These are phyloP conservation scores for Triticum monococcum DNA, from an alignment of 176 grass and related monocot species.

Conservation along the genomic window DNA sequence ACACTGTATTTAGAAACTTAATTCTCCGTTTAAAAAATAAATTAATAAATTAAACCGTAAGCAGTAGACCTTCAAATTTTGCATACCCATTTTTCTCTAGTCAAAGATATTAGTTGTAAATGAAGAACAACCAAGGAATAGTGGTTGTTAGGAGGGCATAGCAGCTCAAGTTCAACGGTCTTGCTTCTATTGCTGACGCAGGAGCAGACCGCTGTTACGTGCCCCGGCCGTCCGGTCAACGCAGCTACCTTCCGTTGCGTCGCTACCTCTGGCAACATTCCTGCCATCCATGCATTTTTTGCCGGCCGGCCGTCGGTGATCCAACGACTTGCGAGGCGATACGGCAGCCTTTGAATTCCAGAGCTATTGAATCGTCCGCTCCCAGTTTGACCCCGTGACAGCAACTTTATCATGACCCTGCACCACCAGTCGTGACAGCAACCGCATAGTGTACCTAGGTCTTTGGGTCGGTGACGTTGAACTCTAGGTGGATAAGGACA, in stretches of 20 bases:
- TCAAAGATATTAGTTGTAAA: neutral
- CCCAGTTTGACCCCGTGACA: neutral
- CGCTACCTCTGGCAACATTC: constrained; percentile 1
- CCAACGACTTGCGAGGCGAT: neutral
- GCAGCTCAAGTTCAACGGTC: constrained; percentile 4
- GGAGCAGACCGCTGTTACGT: neutral
- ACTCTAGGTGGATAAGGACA: no score
- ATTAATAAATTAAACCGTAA: no score
- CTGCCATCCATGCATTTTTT: neutral
- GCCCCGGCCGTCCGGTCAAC: constrained; percentile 1
- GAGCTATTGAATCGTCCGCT: neutral
- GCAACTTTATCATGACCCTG: neutral
- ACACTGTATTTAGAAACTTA: no score
- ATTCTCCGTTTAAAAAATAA: no score
- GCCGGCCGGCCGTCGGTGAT: constrained; percentile 15
- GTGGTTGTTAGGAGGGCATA: neutral
- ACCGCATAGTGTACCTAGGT: no score
- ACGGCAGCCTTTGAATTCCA: neutral
- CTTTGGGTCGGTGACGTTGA: no score
- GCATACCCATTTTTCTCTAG: neutral
- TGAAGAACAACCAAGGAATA: neutral
- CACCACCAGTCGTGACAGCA: no score
- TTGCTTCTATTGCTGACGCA: neutral
- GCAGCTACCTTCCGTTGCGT: constrained; percentile 8
- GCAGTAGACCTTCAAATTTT: neutral